Evolutionary conservation across 2,329 filamentous ascomycete species (phyloP).

Genomic region (Helotiales sp.): DNA sequence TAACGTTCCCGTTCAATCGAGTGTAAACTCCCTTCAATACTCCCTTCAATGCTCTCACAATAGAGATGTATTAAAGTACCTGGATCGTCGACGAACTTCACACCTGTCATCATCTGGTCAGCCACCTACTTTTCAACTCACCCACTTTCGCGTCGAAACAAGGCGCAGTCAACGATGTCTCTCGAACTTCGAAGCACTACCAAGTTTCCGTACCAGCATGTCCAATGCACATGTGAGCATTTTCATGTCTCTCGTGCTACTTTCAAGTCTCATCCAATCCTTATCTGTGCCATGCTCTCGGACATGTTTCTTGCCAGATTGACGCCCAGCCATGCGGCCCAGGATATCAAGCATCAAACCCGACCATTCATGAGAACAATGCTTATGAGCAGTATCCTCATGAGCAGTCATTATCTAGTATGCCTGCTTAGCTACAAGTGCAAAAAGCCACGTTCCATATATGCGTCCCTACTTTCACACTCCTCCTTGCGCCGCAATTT

Average conservation of each 20-base stretch:
- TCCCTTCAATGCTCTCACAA: too few relatives aligned
- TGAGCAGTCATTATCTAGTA: neutral
- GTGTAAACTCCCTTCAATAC: neutral
- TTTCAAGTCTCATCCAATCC: neutral
- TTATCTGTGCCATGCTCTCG: neutral
- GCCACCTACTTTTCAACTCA: neutral
- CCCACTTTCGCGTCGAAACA: slow-evolving; percentile 1
- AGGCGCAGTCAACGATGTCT: neutral
- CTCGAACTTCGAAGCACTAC: neutral
- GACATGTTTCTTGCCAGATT: neutral
- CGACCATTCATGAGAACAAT: neutral
- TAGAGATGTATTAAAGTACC: too few relatives aligned
- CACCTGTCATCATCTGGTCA: neutral
- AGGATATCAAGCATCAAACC: neutral
- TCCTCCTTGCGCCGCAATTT: neutral
- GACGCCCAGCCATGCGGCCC: neutral
- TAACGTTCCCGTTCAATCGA: neutral
- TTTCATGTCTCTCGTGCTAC: neutral
- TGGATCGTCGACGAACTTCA: neutral
- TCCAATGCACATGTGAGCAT: neutral
- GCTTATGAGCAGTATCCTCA: neutral
- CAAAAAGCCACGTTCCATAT: too few relatives aligned
- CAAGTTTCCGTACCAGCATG: neutral
- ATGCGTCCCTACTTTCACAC: neutral
- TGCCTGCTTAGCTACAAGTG: neutral